Percentiles rank a stretch among this genome's conserved stretches.
Conservation (phyloP, 768 basidiomycete genomes). For the Lentinula lateritia region DNA sequence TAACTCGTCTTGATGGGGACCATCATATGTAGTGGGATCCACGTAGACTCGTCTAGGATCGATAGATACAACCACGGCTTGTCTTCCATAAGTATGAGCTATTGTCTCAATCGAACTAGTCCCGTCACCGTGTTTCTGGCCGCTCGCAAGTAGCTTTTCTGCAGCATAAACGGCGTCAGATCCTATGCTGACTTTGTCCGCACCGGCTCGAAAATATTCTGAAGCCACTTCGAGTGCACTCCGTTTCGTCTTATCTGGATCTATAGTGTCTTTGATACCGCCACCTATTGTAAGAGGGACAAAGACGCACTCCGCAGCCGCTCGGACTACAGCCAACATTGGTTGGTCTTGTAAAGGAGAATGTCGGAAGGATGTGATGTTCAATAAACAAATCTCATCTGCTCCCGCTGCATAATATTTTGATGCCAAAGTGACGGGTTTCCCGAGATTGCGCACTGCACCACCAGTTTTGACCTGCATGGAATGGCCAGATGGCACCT, state of each 20-base stretch:
- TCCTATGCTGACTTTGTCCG: conserved; percentile 98
- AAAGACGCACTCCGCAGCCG: conserved; percentile 84
- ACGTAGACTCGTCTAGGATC: conserved; percentile 89
- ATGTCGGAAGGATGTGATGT: conserved; percentile 98
- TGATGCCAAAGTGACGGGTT: conserved; percentile 87
- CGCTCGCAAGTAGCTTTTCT: conserved; percentile 61
- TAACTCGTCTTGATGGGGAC: conserved; percentile 62
- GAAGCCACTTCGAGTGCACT: conserved; percentile 92
- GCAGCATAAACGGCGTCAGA: conserved; percentile 94
- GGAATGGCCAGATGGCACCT: conserved; percentile 24
- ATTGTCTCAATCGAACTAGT: conserved; percentile 91
- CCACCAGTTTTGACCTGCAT: conserved; percentile 47
- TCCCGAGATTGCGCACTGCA: conserved; percentile 92
- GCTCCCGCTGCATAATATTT: conserved; percentile 86
- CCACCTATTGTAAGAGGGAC: conserved; percentile 99
- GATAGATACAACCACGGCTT: conserved; percentile 96
- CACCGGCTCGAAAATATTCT: conserved; percentile 93
- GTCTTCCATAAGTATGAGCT: conserved; percentile 83
- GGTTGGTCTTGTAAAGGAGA: conserved; percentile 95
- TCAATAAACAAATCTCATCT: conserved; percentile 95
- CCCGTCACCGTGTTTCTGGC: conserved; percentile 49
- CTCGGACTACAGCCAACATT: conserved; percentile 93
- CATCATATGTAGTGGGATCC: conserved; percentile 57
- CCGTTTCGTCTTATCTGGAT: conserved; percentile 88
- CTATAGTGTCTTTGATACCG: conserved; percentile 92